phyloP scores from a whole-genome alignment of 768 basidiomycete genomes.

The Trametes elegans region DNA sequence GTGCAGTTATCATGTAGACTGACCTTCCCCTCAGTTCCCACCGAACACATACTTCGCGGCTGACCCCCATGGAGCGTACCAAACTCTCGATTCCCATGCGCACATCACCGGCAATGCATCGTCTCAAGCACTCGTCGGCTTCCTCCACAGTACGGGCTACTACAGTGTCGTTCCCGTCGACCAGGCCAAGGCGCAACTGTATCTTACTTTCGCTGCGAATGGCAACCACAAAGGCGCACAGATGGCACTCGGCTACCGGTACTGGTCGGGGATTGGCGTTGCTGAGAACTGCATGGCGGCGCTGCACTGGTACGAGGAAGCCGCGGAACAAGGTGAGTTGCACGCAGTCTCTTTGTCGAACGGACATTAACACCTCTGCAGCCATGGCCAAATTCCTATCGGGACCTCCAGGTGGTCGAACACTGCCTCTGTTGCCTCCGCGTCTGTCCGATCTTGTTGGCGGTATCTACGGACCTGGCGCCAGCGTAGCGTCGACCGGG shows the following conservation, averaged over 20 bases:
- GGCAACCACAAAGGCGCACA: constrained; percentile 84
- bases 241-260: constrained; percentile 90
- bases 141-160: constrained; percentile 89
- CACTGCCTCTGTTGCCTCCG: constrained; percentile 78
- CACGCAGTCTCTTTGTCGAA: too few relatives aligned
- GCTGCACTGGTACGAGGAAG: constrained; percentile 84
- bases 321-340: constrained; percentile 75
- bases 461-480: constrained; percentile 93
- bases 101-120: constrained; percentile 76
- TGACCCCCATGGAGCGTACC: constrained; percentile 61
- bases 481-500: constrained; percentile 90
- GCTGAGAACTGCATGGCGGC: constrained; percentile 83
- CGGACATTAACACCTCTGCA: constrained; percentile 24
- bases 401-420: constrained; percentile 89
- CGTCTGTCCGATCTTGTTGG: constrained; percentile 87
- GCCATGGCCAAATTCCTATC: constrained; percentile 80
- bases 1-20: not conserved
- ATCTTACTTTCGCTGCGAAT: constrained; percentile 93
- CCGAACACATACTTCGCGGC: constrained; percentile 64
- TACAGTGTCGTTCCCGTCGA: constrained; percentile 58
- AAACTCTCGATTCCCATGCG: constrained; percentile 64
- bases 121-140: constrained; percentile 82
- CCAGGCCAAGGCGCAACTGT: constrained; percentile 82
- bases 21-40: constrained; percentile 65
- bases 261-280: constrained; percentile 95